These are phyloP conservation scores for Clavispora santaluciae DNA, from an alignment of 805 yeast genomes.

Conservation along the genomic window DNA sequence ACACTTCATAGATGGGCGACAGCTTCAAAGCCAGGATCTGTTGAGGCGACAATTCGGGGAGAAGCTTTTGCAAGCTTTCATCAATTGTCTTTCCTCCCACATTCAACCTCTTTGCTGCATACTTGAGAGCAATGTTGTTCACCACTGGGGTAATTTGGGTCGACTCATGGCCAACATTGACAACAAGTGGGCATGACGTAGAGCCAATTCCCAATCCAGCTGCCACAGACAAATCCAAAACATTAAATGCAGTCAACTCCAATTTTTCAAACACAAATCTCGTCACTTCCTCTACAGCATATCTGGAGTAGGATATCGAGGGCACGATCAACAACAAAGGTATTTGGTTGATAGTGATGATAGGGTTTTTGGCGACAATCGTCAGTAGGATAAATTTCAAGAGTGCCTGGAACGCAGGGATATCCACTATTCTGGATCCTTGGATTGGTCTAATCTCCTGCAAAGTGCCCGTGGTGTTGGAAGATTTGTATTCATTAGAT, in stretches of 20 bases:
- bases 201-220: conserved; percentile 70
- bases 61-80: conserved; percentile 40
- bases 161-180: conserved; percentile 74
- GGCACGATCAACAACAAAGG: conserved; percentile 70
- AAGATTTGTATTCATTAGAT: conserved; percentile 31
- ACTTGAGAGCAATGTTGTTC: conserved; percentile 59
- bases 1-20: conserved; percentile 74
- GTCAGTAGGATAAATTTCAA: conserved; percentile 43
- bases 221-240: conserved; percentile 65
- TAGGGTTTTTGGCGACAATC: conserved; percentile 33
- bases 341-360: conserved; percentile 54
- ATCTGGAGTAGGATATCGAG: conserved; percentile 59
- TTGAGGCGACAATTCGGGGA: conserved; percentile 51
- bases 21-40: conserved; percentile 74
- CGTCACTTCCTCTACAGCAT: conserved; percentile 63
- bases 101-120: conserved; percentile 45
- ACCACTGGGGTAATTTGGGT: conserved; percentile 78
- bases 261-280: conserved; percentile 71
- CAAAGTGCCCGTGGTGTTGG: conserved; percentile 25
- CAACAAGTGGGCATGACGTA: conserved; percentile 61
- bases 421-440: conserved; percentile 58
- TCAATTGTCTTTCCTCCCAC: conserved; percentile 71
- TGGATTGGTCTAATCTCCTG: conserved; percentile 57
- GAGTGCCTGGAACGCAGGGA: conserved; percentile 66
- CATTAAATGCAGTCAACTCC: conserved; percentile 66